A percentile compares a stretch with the other conserved stretches of the same genome.
phyloP scores from a whole-genome alignment of 345 rosid genomes.

The Sisymbrium altissimum region DNA sequence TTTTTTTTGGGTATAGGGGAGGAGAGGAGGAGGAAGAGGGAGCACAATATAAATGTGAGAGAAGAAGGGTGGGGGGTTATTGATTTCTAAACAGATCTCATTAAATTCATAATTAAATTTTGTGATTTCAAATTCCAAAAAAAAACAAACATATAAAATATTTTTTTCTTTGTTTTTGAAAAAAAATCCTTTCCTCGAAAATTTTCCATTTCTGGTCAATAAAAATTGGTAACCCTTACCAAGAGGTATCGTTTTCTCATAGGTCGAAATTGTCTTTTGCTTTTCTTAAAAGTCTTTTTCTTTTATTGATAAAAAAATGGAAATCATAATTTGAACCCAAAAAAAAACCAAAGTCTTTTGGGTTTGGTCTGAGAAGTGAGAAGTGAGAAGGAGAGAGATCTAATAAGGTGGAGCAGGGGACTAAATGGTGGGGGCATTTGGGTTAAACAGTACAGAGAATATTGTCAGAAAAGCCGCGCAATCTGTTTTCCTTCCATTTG shows the following conservation, averaged over 20 bases:
- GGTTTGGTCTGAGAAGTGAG: background rate
- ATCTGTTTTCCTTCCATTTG: slow-evolving; percentile 21
- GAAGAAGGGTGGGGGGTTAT: background rate
- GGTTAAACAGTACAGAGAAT: slow-evolving; percentile 46
- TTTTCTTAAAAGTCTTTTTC: background rate
- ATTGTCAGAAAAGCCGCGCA: slow-evolving; percentile 59
- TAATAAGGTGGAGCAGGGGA: no score
- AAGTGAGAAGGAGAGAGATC: background rate
- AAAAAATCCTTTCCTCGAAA: slow-evolving; percentile 10
- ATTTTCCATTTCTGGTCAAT: slow-evolving; percentile 4
- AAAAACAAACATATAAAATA: background rate
- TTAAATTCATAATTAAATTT: slow-evolving; percentile 20
- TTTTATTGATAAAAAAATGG: background rate
- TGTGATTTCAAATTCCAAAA: slow-evolving; percentile 11
- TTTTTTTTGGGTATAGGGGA: background rate
- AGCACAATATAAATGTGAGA: slow-evolving; percentile 30
- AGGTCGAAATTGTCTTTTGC: slow-evolving; percentile 9
- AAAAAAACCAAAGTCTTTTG: background rate
- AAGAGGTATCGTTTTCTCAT: background rate
- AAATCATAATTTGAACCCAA: background rate
- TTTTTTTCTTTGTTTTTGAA: background rate
- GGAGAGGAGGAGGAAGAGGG: background rate
- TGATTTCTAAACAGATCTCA: slow-evolving; percentile 20
- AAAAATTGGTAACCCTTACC: background rate
- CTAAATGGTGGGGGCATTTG: slow-evolving; percentile 14